phyloP scores from a whole-genome alignment of 148 eudicot genomes.

The Amaranthus hypochondriacus region DNA sequence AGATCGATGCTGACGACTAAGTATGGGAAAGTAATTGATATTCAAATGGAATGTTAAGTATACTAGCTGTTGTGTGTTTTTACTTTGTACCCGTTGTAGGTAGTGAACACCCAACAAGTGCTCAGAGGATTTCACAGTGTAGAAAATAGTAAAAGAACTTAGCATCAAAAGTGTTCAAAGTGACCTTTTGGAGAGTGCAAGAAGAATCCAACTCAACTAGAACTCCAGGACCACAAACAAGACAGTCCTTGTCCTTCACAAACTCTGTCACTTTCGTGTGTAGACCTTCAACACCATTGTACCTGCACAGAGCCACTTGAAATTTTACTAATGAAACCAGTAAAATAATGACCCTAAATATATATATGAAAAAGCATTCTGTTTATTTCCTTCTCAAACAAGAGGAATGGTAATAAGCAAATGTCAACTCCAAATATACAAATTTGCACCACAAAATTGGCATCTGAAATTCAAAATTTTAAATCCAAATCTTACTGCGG shows the following conservation, averaged over 20 bases:
- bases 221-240: constrained; percentile 91
- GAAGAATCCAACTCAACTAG: constrained; percentile 76
- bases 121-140: background rate
- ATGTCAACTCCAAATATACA: background rate
- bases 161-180: constrained; percentile 1
- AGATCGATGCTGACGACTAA: background rate
- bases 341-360: background rate
- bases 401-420: background rate
- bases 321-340: background rate
- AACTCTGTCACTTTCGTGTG: constrained; percentile 91
- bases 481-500: background rate
- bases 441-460: background rate
- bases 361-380: background rate
- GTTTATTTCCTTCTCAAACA: background rate
- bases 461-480: background rate
- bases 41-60: background rate
- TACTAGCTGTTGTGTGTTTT: background rate
- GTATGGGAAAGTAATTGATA: background rate
- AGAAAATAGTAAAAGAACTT: background rate
- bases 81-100: background rate
- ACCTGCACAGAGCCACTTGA: constrained; percentile 38
- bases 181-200: constrained; percentile 68
- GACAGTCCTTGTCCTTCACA: constrained; percentile 74
- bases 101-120: background rate
- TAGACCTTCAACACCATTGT: constrained; percentile 91